A percentile compares a stretch with the other conserved stretches of the same genome.
Conservation (phyloP, 2,329 filamentous ascomycete genomes). For the Chaetomium sp. region DNA sequence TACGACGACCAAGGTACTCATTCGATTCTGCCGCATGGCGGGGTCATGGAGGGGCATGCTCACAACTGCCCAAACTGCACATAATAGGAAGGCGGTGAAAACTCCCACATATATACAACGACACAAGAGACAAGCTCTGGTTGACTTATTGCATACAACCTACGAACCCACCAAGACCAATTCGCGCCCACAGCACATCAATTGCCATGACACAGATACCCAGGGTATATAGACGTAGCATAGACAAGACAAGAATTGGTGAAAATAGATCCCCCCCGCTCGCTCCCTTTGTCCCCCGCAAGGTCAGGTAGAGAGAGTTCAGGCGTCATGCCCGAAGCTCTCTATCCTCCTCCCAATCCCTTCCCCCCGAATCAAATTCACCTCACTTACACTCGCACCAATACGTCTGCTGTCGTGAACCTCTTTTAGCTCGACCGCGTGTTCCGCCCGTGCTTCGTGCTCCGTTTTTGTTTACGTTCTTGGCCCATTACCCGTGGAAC, state of each 20-base stretch:
- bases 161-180: no score
- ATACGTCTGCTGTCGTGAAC: no score
- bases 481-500: no score
- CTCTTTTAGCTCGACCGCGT: no score
- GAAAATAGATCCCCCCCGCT: neutral
- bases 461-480: constrained; percentile 1
- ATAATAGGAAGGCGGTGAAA: constrained; percentile 6
- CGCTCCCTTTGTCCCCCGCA: no score
- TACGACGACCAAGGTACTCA: neutral
- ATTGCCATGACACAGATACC: neutral
- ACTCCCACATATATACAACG: neutral
- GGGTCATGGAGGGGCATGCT: constrained; percentile 8
- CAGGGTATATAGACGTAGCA: constrained; percentile 14
- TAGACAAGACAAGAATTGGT: neutral
- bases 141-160: no score
- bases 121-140: no score
- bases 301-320: no score
- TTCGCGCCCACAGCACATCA: neutral
- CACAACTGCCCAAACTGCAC: neutral
- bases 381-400: no score
- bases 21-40: constrained; percentile 4
- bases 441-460: neutral
- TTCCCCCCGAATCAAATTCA: no score
- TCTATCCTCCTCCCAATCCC: no score
- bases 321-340: no score